Percentiles rank a stretch among this genome's conserved stretches.
phyloP scores from a whole-genome alignment of 176 grass and related monocot genomes.

The Ampelocalamus luodianensis region DNA sequence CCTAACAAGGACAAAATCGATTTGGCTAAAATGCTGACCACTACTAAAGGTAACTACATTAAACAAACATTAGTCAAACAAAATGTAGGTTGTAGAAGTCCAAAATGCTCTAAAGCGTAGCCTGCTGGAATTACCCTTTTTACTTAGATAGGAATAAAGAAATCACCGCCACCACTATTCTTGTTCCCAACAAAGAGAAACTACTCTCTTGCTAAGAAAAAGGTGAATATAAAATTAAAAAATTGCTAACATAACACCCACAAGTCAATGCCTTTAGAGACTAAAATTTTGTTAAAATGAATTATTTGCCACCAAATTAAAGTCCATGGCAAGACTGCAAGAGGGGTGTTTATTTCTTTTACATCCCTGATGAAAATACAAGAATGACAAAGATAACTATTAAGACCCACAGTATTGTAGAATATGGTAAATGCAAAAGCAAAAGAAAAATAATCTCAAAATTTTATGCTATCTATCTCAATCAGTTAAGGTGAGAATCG shows the following conservation, averaged over 20 bases:
- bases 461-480: neutral
- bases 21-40: no score
- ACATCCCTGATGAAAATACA: slow-evolving; percentile 17
- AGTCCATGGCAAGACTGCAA: neutral
- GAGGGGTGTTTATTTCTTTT: neutral
- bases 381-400: neutral
- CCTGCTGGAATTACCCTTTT: neutral
- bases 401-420: neutral
- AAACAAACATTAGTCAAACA: neutral
- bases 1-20: no score
- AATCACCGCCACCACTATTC: neutral
- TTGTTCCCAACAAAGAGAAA: slow-evolving; percentile 6
- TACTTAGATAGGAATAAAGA: neutral
- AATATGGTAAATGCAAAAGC: neutral
- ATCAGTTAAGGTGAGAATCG: neutral
- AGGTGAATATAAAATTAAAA: neutral
- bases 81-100: neutral
- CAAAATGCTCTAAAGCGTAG: neutral
- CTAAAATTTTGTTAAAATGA: neutral
- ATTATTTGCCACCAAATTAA: neutral
- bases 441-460: slow-evolving; percentile 10
- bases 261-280: neutral
- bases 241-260: neutral
- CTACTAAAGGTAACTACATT: no score
- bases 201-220: neutral